Base-by-base conservation (phyloP, 208 protist genomes). In the Vickermania spadyakhi region DNA sequence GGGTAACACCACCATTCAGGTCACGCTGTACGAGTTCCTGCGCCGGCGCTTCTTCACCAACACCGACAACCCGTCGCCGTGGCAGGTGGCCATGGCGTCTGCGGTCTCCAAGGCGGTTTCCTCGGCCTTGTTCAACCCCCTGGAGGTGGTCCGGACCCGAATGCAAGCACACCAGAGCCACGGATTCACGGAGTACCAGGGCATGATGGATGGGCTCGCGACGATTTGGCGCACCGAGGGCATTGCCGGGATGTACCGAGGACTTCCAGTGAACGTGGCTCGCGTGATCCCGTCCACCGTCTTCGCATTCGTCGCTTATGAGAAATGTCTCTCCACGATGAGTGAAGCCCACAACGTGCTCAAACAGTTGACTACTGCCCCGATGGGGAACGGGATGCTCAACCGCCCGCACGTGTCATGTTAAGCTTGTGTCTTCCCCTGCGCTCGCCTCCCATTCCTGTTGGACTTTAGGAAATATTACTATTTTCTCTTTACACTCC, bases 1-100 rank as follows among this genome's bases (percentile, higher is more conserved):
- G 7, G 69, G 79, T 52, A 87, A 79, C 70, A 93, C 81, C 2
- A 87, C 78, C 11, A 77, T 93, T 31, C 86, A 93, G 62, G 79
- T 93, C 27, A 87, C 83, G 22, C 25, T 93, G 25, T 93, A 93
- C 59, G 86, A 93, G 67, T 82, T 67, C 62, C 76, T 93, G 22
- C 73, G 77, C 28, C 80, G 83, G 7, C 66, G 82, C 58, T 60
- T 57, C 41, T 90, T 89, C 59, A 73, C 64, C 11, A 68, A 87
- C 53, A 57, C 68, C 55, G 68, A 77, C n/a, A 60, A 90, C 60
- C 81, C 86, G 2, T 75, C 79, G 18, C 56, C 72, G 58, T 45
- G 79, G 45, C 64, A 89, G 53, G 79, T 93, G 13, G 80, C 78
- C 3, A 0, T 86, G 31, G 83, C 79, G 7, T 89, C 83, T 1